Percentiles rank a stretch among this genome's conserved stretches.
These are phyloP conservation scores for Hyaloscypha variabilis DNA, from an alignment of 495 filamentous ascomycete species.

Conservation along the genomic window DNA sequence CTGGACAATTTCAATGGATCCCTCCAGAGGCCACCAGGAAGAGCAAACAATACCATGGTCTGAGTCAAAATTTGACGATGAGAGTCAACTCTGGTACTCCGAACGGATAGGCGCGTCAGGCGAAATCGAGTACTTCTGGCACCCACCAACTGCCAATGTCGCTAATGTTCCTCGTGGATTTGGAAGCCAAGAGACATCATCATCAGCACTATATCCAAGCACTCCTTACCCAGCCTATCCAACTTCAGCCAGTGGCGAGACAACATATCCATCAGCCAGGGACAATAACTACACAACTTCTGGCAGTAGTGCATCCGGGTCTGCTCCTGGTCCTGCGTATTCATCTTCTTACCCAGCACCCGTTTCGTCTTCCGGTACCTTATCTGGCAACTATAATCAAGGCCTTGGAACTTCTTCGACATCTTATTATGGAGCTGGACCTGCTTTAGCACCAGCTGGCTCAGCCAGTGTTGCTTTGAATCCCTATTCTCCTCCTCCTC, in stretches of 20 bases:
- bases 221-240: not conserved
- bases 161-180: not conserved
- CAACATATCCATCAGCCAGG: not conserved
- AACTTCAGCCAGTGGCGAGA: not conserved
- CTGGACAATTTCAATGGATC: not conserved
- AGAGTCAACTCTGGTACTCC: not conserved
- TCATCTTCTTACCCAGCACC: not conserved
- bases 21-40: not conserved
- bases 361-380: not conserved
- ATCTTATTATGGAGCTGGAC: not conserved
- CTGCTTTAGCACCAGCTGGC: not conserved
- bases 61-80: not conserved
- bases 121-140: not conserved
- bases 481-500: not conserved
- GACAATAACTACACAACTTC: not conserved
- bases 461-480: not conserved
- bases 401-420: not conserved
- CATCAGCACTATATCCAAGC: not conserved
- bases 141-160: not conserved
- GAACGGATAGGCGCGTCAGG: not conserved
- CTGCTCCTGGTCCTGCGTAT: not conserved
- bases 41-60: constrained; percentile 12
- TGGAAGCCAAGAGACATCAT: not conserved
- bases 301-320: not conserved
- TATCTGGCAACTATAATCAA: not conserved